Base-by-base conservation (phyloP, 2,329 filamentous ascomycete genomes). In the Hypomyces rosellus region DNA sequence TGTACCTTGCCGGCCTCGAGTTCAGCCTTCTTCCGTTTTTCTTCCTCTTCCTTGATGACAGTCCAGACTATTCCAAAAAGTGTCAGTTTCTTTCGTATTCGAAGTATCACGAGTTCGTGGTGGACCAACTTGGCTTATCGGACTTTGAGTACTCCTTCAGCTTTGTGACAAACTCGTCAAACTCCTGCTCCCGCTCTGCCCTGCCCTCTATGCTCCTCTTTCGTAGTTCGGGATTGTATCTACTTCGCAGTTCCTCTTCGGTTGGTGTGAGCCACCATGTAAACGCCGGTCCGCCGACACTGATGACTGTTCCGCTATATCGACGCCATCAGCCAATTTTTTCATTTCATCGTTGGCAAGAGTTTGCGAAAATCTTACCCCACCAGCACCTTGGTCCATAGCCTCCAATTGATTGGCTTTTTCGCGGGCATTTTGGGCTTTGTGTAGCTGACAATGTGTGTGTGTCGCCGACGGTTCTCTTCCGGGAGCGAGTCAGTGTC, bases 201-300 rank as follows among this genome's bases (percentile, higher is more conserved):
- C 89, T 81, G 52, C 84, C 81, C 68, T 91, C 90, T n/a, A 95
- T 73, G 55, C 88, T 90, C 63, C 87, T 82, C 68, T 88, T 88
- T 65, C 93, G 88, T n/a, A 99, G 79, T 34, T 97, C 93, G 1
- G 92, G 92, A 68, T 92, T 97, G 74, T 97, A 97, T 69, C 79
- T 83, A 73, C 89, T 77, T 75, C 95, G 90, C 39, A 99, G 78
- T 72, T 97, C 90, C 69, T 96, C 93, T 60, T 96, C 90, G 12
- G 87, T 86, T 2, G 93, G 93, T 42, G 80, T 80, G 43, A 95
- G 73, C 67, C 84, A 95, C 70, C 85, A 81, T 40, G 92, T 86
- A 48, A 97, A 73, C 14, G 86, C 85, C 20, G 93, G 93, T 3
- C 93, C 93, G 47, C 93, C 93, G 53, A 96, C 77, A 62, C 82